Evolutionary conservation across 2,329 filamentous ascomycete species (phyloP), one percentile per base, ranked within the genome.

Genomic region (Clarireedia monteithiana): DNA sequence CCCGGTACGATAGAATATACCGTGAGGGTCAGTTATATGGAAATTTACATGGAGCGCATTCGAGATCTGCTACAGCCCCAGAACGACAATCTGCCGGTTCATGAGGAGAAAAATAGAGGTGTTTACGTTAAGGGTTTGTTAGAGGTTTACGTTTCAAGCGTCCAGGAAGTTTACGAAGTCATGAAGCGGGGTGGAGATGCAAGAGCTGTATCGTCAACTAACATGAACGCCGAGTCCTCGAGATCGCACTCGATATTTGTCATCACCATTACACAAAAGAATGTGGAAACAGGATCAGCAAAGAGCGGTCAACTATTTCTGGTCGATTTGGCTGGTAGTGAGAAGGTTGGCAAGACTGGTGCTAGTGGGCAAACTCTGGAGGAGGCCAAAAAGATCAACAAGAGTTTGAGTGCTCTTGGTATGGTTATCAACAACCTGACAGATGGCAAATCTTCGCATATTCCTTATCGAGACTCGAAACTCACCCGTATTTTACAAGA

Each of bases 351-450:
- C 70, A 97, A 99, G 81, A 99, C 94, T 30, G 94, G 94, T 65
- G 94, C 94, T 60, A 96, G 90, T 70, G 94, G 94, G 56, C 94
- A 97, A 74, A 97, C 92, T 4, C 79, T 99, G 45, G 94, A 97
- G 72, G 94, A 99, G 72, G 94, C 94, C 59, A 97, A 97, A 80
- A 99, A 99, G 80, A 99, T 99, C 81, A 99, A 99, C 81, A 97
- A 97, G 81, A 96, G 91, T 79, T 81, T 99, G 77, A 96, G 91
- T 75, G 91, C 94, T 55, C 80, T 99, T 59, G 94, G 94, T 67
- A 97, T 96, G 91, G 94, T 97, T 75, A 99, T 99, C 79, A 97
- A 97, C 74, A 84, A 91, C 53, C 76, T 99, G 66, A 96, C 94
- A 2, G 94, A 97, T 71, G 92, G 91, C 69, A 96, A 95, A 88